These are phyloP conservation scores for Bjerkandera adusta DNA, from an alignment of 1,284 basidiomycete genomes.

Conservation along the genomic window DNA sequence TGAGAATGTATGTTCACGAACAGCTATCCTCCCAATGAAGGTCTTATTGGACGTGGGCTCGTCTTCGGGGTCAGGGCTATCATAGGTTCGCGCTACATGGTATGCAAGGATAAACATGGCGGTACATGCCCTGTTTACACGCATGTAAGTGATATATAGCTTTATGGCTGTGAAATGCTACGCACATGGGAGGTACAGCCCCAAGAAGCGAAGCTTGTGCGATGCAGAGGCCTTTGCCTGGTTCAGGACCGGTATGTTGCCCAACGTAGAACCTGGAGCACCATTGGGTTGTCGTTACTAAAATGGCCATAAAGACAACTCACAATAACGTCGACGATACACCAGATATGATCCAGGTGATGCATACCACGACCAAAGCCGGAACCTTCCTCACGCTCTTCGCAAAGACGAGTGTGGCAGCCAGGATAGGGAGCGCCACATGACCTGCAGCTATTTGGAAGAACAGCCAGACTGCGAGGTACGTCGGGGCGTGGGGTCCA, in stretches of 20 bases:
- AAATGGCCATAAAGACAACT: constrained; percentile 21
- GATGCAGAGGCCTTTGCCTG: constrained; percentile 38
- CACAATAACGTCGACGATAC: constrained; percentile 40
- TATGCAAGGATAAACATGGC: constrained; percentile 17
- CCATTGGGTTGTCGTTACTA: too few relatives aligned
- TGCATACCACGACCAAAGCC: constrained; percentile 50
- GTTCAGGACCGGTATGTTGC: constrained; percentile 37
- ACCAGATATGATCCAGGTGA: constrained; percentile 41
- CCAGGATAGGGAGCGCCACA: constrained; percentile 45
- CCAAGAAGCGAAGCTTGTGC: constrained; percentile 43
- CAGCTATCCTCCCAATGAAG: constrained; percentile 10
- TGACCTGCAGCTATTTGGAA: constrained; percentile 49
- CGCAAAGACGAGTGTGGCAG: constrained; percentile 43
- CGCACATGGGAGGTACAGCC: constrained; percentile 45
- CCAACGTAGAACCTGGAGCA: constrained; percentile 31
- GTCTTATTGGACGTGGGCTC: too few relatives aligned
- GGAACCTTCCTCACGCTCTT: constrained; percentile 42
- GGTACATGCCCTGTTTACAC: constrained; percentile 3
- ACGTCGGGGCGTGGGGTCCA: constrained; percentile 17
- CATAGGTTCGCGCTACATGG: constrained; percentile 19
- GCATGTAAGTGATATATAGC: background rate
- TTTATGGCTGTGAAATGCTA: too few relatives aligned
- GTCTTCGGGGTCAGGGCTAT: constrained; percentile 7
- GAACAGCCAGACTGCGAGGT: constrained; percentile 37
- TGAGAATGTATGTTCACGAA: constrained; percentile 8